Evolutionary conservation across 805 yeast species (phyloP).

Genomic region (Candida ovalis): DNA sequence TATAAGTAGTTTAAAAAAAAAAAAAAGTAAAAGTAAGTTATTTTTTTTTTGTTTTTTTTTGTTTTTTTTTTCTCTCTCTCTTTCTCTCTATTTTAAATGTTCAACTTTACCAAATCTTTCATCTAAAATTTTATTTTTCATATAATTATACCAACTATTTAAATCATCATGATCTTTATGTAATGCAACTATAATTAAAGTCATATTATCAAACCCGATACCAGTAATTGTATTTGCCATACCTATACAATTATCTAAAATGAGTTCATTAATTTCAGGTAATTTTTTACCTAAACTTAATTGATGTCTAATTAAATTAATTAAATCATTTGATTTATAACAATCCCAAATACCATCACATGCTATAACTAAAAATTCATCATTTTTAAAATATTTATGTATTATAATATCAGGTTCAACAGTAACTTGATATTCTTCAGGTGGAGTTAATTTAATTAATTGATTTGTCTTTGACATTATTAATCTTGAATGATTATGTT

Average conservation of each 20-base stretch:
- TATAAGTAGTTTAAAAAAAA: not conserved
- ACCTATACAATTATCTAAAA: slow-evolving; percentile 62
- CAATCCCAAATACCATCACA: slow-evolving; percentile 88
- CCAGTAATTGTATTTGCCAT: slow-evolving; percentile 75
- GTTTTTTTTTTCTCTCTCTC: no score
- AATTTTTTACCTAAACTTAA: slow-evolving; percentile 54
- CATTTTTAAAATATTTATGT: slow-evolving; percentile 43
- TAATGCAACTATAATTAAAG: slow-evolving; percentile 61
- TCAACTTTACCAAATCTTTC: slow-evolving; percentile 32
- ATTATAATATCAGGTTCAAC: slow-evolving; percentile 72
- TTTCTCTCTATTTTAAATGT: not conserved
- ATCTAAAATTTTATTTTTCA: slow-evolving; percentile 39
- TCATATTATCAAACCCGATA: slow-evolving; percentile 81
- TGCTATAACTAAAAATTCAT: slow-evolving; percentile 70
- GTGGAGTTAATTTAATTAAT: slow-evolving; percentile 36
- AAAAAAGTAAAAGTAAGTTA: not conserved
- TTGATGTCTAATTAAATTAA: slow-evolving; percentile 52
- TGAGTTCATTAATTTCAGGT: slow-evolving; percentile 53
- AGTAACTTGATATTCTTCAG: slow-evolving; percentile 76
- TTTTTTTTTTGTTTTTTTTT: no score
- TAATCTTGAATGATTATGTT: slow-evolving; percentile 22
- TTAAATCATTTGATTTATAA: slow-evolving; percentile 52
- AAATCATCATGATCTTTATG: slow-evolving; percentile 39
- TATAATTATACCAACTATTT: slow-evolving; percentile 55
- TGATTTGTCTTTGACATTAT: slow-evolving; percentile 15